Evolutionary conservation across 2,329 filamentous ascomycete genomes (phyloP).

Genomic region (Trichoderma afroharzianum): DNA sequence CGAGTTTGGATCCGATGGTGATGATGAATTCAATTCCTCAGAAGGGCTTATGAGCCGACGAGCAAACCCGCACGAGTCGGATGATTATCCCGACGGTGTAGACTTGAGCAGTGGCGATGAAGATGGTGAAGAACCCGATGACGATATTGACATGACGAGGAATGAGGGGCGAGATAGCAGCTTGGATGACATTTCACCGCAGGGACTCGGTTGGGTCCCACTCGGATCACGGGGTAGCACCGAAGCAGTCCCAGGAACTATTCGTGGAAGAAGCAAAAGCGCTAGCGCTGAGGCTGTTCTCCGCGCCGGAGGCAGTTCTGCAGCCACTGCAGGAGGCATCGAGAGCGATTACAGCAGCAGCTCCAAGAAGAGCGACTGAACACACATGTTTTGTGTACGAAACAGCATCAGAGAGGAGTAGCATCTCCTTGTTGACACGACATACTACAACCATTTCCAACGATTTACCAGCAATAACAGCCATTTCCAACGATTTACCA

Average conservation of each 20-base stretch:
- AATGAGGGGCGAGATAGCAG: constrained; percentile 8
- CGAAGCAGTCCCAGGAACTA: constrained; percentile 31
- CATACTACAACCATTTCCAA: not conserved
- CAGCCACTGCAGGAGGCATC: constrained; percentile 39
- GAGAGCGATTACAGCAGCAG: constrained; percentile 39
- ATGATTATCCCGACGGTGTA: constrained; percentile 39
- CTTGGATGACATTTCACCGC: not conserved
- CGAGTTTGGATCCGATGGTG: constrained; percentile 26
- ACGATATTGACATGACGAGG: constrained; percentile 34
- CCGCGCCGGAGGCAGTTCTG: constrained; percentile 34
- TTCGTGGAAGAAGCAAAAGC: constrained; percentile 31
- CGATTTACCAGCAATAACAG: not conserved
- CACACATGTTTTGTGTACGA: not conserved
- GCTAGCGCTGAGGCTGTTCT: constrained; percentile 27
- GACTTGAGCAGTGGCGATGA: constrained; percentile 42
- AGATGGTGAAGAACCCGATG: constrained; percentile 39
- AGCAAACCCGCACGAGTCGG: constrained; percentile 38
- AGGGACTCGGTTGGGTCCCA: constrained; percentile 10
- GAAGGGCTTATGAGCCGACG: constrained; percentile 32
- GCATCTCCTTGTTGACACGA: not conserved
- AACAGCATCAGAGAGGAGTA: not conserved
- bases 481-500: not conserved
- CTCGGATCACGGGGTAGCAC: constrained; percentile 31
- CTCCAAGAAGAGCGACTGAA: constrained; percentile 26
- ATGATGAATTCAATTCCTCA: constrained; percentile 29